Percentiles rank a stretch among this genome's conserved stretches.
Conservation (phyloP, 495 filamentous ascomycete genomes). For the Penicillium coffeae region DNA sequence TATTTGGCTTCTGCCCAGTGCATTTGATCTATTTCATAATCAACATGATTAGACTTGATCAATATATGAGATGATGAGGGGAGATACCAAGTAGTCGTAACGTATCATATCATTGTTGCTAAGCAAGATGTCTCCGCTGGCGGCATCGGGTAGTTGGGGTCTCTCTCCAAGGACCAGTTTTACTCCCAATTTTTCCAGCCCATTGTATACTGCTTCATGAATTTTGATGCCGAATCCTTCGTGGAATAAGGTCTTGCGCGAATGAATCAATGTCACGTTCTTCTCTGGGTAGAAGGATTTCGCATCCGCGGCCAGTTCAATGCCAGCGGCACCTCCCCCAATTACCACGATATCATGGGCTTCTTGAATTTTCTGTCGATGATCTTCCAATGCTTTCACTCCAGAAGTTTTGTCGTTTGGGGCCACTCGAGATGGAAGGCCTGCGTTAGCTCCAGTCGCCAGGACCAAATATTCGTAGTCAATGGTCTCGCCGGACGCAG, state of each 20-base stretch:
- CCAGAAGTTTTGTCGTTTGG: slow-evolving; percentile 12
- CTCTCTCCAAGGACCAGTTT: slow-evolving; percentile 39
- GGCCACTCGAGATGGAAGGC: slow-evolving; percentile 13
- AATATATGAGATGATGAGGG: too few relatives aligned
- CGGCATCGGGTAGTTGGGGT: slow-evolving; percentile 2
- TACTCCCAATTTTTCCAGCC: slow-evolving; percentile 39
- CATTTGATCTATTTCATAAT: slow-evolving; percentile 21
- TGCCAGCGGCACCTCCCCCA: slow-evolving; percentile 52
- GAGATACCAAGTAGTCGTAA: too few relatives aligned
- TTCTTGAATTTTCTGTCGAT: slow-evolving; percentile 14
- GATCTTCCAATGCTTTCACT: slow-evolving; percentile 12
- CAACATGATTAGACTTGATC: slow-evolving; percentile 12
- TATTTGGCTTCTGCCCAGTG: slow-evolving; percentile 21
- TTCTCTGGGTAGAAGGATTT: slow-evolving; percentile 50
- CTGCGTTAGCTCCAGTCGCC: slow-evolving; percentile 25
- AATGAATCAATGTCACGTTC: slow-evolving; percentile 51
- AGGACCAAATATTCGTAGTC: slow-evolving; percentile 34
- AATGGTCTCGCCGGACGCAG: slow-evolving; percentile 13
- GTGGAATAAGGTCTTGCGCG: slow-evolving; percentile 40
- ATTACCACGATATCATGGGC: slow-evolving; percentile 44
- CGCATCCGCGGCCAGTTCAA: slow-evolving; percentile 51
- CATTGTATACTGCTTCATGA: slow-evolving; percentile 29
- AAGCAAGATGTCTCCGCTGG: slow-evolving; percentile 1
- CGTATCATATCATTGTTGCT: neutral
- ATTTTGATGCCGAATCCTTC: slow-evolving; percentile 39